These are phyloP conservation scores for Mycena crocata DNA, from an alignment of 768 basidiomycete species.

Conservation along the genomic window DNA sequence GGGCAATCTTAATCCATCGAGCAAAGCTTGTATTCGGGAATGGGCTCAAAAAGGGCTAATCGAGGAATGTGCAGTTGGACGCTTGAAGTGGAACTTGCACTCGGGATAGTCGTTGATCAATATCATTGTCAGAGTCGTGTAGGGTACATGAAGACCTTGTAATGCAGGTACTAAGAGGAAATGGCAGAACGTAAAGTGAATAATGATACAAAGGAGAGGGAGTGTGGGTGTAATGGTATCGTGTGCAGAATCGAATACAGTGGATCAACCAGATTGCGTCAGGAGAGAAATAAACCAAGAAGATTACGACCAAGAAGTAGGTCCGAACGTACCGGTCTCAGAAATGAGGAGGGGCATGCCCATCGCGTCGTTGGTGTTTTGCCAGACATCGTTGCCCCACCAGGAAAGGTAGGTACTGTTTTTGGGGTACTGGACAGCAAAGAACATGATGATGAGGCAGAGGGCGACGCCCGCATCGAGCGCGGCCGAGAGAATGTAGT, in stretches of 20 bases:
- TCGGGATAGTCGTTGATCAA: no score
- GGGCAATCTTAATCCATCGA: no score
- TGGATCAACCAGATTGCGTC: neutral
- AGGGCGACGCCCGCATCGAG: conserved; percentile 76
- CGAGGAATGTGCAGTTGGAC: no score
- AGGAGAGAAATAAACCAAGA: neutral
- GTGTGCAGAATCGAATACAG: conserved; percentile 16
- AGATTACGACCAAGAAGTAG: conserved; percentile 64
- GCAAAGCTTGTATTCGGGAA: no score
- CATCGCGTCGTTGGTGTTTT: conserved; percentile 74
- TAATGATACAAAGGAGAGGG: conserved; percentile 17
- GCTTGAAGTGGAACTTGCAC: no score
- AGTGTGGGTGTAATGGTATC: conserved; percentile 19
- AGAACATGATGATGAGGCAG: conserved; percentile 71
- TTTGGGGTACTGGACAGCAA: conserved; percentile 66
- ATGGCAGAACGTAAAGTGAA: conserved; percentile 7
- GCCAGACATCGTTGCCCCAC: conserved; percentile 87
- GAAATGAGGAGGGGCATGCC: conserved; percentile 65
- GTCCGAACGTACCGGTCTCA: conserved; percentile 69
- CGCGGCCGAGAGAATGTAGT: conserved; percentile 87
- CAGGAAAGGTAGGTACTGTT: conserved; percentile 69
- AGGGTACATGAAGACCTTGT: conserved; percentile 14
- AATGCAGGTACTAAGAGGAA: conserved; percentile 24
- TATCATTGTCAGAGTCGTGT: no score
- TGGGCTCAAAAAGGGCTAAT: no score